Evolutionary conservation across 2,329 filamentous ascomycete species (phyloP).

Genomic region (Coniochaeta ligniaria): DNA sequence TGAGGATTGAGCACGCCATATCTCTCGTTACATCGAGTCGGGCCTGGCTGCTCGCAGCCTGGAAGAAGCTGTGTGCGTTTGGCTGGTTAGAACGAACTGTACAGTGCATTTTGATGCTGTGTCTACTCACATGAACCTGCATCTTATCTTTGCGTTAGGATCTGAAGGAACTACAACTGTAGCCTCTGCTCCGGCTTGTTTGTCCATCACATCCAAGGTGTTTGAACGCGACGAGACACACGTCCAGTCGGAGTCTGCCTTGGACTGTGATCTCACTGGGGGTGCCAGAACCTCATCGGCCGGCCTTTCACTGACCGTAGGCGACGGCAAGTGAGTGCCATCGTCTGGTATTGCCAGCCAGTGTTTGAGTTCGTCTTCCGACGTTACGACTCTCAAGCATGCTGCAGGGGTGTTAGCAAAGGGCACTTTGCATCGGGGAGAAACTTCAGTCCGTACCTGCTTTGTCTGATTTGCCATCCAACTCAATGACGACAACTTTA

Average conservation of each 20-base stretch:
- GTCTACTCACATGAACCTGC: neutral
- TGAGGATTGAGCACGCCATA: conserved; percentile 15
- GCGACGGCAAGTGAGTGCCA: neutral
- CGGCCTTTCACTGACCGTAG: neutral
- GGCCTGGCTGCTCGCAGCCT: neutral
- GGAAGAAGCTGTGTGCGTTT: neutral
- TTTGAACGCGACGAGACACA: neutral
- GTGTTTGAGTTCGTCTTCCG: neutral
- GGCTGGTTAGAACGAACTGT: neutral
- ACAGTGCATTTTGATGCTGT: neutral
- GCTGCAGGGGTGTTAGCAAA: neutral
- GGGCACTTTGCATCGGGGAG: neutral
- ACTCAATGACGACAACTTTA: neutral
- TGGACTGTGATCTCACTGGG: neutral
- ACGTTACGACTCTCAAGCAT: neutral
- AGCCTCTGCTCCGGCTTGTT: neutral
- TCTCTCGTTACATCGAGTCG: neutral
- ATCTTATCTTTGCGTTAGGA: neutral
- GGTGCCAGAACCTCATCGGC: neutral
- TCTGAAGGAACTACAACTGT: neutral
- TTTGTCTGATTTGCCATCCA: neutral
- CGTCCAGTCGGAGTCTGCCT: neutral
- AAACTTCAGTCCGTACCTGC: neutral
- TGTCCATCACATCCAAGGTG: neutral
- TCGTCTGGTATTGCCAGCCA: neutral